Evolutionary conservation across 257 asterid species (phyloP).

Genomic region (Capsicum pubescens): DNA sequence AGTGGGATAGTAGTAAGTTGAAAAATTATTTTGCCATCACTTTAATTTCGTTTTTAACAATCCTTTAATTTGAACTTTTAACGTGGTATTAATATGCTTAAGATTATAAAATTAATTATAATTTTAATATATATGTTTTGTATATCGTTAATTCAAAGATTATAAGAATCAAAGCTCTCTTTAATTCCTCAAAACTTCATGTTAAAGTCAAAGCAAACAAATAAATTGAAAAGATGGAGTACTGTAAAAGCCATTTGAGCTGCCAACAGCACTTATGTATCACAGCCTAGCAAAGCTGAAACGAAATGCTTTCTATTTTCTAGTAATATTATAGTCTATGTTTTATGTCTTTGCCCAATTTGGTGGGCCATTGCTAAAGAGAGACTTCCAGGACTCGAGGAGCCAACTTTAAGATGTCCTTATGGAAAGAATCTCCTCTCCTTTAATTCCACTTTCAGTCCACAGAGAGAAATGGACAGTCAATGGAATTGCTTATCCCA

Average conservation of each 20-base stretch:
- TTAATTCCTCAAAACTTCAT: too few species aligned
- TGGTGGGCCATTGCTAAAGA: conserved; percentile 37
- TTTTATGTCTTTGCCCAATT: conserved; percentile 32
- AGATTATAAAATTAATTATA: too few species aligned
- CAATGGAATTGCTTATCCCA: conserved; percentile 25
- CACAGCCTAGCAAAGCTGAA: conserved; percentile 49
- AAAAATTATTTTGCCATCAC: too few species aligned
- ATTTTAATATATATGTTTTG: too few species aligned
- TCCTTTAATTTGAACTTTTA: too few species aligned
- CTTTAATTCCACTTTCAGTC: conserved; percentile 19
- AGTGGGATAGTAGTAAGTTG: not conserved
- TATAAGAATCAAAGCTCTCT: too few species aligned
- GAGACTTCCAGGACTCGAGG: conserved; percentile 58
- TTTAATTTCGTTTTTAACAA: too few species aligned
- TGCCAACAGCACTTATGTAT: conserved; percentile 35
- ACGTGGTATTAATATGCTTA: too few species aligned
- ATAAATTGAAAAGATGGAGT: too few species aligned
- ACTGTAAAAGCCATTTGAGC: conserved; percentile 17
- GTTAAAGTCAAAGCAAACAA: too few species aligned
- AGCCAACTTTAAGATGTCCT: conserved; percentile 49
- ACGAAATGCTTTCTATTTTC: conserved; percentile 36
- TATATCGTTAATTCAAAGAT: too few species aligned
- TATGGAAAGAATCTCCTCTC: conserved; percentile 40
- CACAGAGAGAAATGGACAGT: conserved; percentile 40
- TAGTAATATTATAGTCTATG: conserved; percentile 26